Conservation (phyloP, 2,329 filamentous ascomycete genomes). For the Aspergillus sp. region DNA sequence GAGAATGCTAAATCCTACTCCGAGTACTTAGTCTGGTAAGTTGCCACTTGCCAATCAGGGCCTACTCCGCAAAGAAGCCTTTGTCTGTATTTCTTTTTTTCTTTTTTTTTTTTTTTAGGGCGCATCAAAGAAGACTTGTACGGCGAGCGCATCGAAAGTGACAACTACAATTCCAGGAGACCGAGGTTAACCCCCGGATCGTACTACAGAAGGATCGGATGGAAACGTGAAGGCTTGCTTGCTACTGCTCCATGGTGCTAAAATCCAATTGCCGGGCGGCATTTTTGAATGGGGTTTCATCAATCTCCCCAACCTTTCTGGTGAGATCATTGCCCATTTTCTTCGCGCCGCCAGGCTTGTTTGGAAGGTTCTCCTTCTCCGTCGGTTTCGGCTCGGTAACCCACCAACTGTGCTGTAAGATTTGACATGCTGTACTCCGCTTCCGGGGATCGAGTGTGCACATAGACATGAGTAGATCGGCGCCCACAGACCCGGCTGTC, state of each 20-base stretch:
- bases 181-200: too few species aligned
- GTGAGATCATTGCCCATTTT: conserved; percentile 82
- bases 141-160: too few species aligned
- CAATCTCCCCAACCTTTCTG: conserved; percentile 69
- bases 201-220: background rate
- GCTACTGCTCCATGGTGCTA: conserved; percentile 43
- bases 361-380: conserved; percentile 75
- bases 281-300: conserved; percentile 65
- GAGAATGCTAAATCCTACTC: too few species aligned
- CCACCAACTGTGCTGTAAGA: conserved; percentile 87
- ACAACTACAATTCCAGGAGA: too few species aligned
- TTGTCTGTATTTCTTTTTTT: too few species aligned
- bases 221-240: background rate
- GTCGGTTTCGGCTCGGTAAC: conserved; percentile 78
- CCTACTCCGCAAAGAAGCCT: too few species aligned
- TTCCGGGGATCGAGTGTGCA: conserved; percentile 83
- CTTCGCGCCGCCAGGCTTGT: conserved; percentile 69
- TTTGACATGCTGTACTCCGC: conserved; percentile 72
- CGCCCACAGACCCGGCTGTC: conserved; percentile 75
- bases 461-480: conserved; percentile 84
- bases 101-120: too few species aligned
- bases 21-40: too few species aligned
- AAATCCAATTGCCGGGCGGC: conserved; percentile 84
- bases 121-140: too few species aligned
- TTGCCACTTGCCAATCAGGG: too few species aligned